Evolutionary conservation across 140 eudicot genomes (phyloP), one percentile per base, ranked within the genome.

Genomic region (Cichorium intybus): DNA sequence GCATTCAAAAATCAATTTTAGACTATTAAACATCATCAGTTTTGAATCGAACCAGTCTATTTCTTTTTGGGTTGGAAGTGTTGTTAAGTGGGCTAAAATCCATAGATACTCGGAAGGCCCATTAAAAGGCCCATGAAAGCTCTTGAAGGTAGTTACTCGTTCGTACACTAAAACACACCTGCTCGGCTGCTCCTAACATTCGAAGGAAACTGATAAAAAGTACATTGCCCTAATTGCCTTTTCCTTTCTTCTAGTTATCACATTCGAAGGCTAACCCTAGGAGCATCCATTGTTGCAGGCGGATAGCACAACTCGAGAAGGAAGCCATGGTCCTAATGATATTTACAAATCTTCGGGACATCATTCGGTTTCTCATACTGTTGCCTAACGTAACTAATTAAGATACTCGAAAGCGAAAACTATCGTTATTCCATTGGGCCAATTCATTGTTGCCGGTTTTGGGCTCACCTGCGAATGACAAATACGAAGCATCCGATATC

Each of bases 401-500:
- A 0, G 79, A 65, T 56, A 65, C 68, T 65, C 65, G 73, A 48
- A 10, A 57, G 0, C 55, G 68, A 34, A 56, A 46, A 46, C 37
- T 46, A 45, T 65, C 63, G 24, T 47, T 73, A 16, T 71, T 71
- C 64, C 18, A 69, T 50, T 61, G 70, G 7, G 31, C 14, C 12
- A 24, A 47, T 26, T 62, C 77, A 29, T 62, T 53, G 45, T 72
- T 66, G 31, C 39, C 67, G 10, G 41, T 33, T 64, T 15, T 73
- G 0, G 73, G n/a, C 2, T 72, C 74, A 10, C 10, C 45, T 39
- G 18, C 70, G 52, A 53, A 67, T 21, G 80, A 75, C 4, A 59
- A 1, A 52, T 75, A 75, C 15, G 75, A 67, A 5, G 75, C 29
- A 22, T 73, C 73, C 4, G 73, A 50, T 67, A 75, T 0, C 43